phyloP scores from a whole-genome alignment of 306 rosid genomes.

The Astragalus glycyphyllos region DNA sequence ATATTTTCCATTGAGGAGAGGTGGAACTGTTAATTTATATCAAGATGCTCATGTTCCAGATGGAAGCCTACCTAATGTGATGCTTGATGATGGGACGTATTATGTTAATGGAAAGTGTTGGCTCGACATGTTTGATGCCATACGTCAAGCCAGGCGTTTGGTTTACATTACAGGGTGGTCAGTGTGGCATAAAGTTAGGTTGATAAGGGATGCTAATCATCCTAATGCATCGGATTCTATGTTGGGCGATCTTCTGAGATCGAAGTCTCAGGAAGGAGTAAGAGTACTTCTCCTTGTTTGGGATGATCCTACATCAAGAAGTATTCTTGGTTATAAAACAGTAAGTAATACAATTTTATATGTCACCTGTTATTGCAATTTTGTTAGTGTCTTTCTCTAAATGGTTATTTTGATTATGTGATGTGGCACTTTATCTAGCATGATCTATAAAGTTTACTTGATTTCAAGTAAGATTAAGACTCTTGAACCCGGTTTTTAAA shows the following conservation, averaged over 20 bases:
- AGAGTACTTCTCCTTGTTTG: constrained; percentile 96
- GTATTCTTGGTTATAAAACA: constrained; percentile 79
- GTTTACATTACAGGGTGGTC: constrained; percentile 98
- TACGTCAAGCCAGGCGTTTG: constrained; percentile 70
- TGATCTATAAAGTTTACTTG: background rate
- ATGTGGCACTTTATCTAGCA: no score
- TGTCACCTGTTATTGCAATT: constrained; percentile 22
- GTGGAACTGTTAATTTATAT: constrained; percentile 84
- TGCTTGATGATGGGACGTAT: constrained; percentile 66
- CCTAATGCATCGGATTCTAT: constrained; percentile 48
- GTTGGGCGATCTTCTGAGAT: constrained; percentile 81
- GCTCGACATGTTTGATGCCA: constrained; percentile 80
- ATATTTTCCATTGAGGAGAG: constrained; percentile 90
- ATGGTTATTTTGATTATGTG: no score
- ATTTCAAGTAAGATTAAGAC: constrained; percentile 30
- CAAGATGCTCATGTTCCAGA: constrained; percentile 97
- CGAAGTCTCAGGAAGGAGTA: constrained; percentile 94
- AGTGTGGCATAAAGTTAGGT: constrained; percentile 86
- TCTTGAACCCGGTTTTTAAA: constrained; percentile 16
- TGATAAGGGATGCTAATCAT: constrained; percentile 67
- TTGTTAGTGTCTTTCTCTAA: background rate
- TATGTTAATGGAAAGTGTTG: constrained; percentile 90
- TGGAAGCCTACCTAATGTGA: constrained; percentile 70
- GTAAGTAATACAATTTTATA: constrained; percentile 57
- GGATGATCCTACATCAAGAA: constrained; percentile 98